Conservation (phyloP, 495 filamentous ascomycete genomes). For the Symbiotaphrina buchneri region DNA sequence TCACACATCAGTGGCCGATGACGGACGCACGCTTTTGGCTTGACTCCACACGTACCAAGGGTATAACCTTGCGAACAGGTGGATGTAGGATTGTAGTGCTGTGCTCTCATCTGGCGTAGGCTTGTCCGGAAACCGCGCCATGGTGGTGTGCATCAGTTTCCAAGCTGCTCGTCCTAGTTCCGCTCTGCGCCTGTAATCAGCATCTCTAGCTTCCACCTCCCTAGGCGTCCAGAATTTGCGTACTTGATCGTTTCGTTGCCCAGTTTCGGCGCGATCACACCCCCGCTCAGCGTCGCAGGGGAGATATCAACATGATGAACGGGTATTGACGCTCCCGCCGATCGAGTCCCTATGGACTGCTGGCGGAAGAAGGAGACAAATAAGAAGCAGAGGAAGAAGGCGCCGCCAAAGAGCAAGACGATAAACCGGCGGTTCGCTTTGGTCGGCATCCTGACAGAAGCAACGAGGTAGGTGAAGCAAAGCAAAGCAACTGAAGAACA, state of each 20-base stretch:
- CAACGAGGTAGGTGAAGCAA: no score
- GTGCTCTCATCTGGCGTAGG: conserved; percentile 65
- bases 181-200: conserved; percentile 27
- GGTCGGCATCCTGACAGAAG: no score
- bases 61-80: conserved; percentile 80
- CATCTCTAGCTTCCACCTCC: conserved; percentile 4
- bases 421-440: no score
- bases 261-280: conserved; percentile 67
- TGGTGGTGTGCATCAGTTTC: conserved; percentile 90
- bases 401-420: no score
- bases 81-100: conserved; percentile 65
- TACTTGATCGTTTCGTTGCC: conserved; percentile 84
- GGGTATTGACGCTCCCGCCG: conserved; percentile 1
- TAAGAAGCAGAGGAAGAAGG: no score
- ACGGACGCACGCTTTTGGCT: no score
- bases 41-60: conserved; percentile 33
- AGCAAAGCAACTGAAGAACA: no score
- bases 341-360: no score
- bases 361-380: no score
- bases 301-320: conserved; percentile 8
- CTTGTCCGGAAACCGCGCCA: conserved; percentile 77
- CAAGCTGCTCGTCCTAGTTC: conserved; percentile 75
- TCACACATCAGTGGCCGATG: no score
- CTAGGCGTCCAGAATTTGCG: conserved; percentile 10
- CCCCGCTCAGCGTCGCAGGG: conserved; percentile 37